phyloP scores from a whole-genome alignment of 148 eudicot genomes.

The Heliamphora exappendiculata region DNA sequence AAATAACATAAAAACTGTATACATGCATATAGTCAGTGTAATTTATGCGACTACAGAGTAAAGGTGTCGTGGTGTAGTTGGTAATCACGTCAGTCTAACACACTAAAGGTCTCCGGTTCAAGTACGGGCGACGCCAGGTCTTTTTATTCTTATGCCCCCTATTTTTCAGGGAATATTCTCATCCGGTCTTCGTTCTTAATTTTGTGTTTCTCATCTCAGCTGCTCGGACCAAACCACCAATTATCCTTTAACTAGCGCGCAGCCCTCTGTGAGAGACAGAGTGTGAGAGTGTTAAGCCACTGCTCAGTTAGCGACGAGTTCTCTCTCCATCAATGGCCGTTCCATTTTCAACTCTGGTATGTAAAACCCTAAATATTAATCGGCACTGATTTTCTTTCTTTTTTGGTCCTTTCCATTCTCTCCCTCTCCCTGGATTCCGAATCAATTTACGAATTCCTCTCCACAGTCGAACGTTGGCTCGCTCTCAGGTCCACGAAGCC shows the following conservation, averaged over 20 bases:
- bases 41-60: too few species aligned
- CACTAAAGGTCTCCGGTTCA: constrained; percentile 98
- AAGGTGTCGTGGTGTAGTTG: constrained; percentile 96
- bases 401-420: background rate
- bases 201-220: background rate
- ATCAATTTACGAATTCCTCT: background rate
- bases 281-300: background rate
- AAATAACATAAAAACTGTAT: background rate
- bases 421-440: background rate
- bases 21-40: background rate
- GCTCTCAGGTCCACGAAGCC: constrained; percentile 28
- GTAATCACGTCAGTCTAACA: constrained; percentile 99
- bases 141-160: too few species aligned
- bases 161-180: background rate
- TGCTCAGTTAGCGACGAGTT: background rate
- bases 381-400: too few species aligned
- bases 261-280: background rate
- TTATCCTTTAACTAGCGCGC: background rate
- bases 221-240: background rate
- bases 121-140: constrained; percentile 77
- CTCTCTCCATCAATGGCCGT: constrained; percentile 35
- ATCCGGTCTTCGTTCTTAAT: background rate
- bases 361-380: constrained; percentile 16
- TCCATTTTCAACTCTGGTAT: constrained; percentile 38
- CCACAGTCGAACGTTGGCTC: constrained; percentile 50